Evolutionary conservation across 495 filamentous ascomycete species (phyloP).

Genomic region (Neurospora sp.): DNA sequence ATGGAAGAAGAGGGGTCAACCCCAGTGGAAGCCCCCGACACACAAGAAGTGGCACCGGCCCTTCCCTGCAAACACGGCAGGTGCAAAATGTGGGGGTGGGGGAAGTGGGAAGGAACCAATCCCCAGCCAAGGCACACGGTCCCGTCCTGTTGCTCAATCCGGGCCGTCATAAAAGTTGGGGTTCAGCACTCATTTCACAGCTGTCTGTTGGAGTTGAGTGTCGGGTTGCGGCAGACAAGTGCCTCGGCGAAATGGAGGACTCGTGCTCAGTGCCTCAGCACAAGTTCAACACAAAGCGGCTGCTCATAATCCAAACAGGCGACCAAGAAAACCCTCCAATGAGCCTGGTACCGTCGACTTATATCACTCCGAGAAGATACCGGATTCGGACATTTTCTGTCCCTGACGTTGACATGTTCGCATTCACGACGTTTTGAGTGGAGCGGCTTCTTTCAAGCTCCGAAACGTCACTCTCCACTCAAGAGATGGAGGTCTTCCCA

Average conservation of each 20-base stretch:
- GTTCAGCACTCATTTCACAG: background rate
- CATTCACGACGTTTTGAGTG: background rate
- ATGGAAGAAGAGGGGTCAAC: background rate
- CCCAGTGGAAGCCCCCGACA: background rate
- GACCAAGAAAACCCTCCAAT: background rate
- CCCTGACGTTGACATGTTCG: background rate
- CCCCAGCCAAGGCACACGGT: background rate
- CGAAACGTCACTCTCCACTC: background rate
- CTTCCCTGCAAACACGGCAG: background rate
- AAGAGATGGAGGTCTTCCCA: background rate
- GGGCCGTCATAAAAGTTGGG: background rate
- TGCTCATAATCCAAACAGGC: background rate
- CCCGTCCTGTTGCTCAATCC: background rate
- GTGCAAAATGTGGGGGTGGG: background rate
- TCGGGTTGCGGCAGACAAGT: background rate
- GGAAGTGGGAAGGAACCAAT: background rate
- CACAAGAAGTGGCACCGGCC: background rate
- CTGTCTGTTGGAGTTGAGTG: background rate
- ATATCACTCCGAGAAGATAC: background rate
- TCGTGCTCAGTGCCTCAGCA: background rate
- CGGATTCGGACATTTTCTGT: background rate
- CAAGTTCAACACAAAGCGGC: background rate
- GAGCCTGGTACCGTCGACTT: background rate
- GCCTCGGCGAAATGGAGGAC: background rate
- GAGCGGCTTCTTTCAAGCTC: background rate